Evolutionary conservation across 2,329 filamentous ascomycete genomes (phyloP).

Genomic region (Colletotrichum eleusines): DNA sequence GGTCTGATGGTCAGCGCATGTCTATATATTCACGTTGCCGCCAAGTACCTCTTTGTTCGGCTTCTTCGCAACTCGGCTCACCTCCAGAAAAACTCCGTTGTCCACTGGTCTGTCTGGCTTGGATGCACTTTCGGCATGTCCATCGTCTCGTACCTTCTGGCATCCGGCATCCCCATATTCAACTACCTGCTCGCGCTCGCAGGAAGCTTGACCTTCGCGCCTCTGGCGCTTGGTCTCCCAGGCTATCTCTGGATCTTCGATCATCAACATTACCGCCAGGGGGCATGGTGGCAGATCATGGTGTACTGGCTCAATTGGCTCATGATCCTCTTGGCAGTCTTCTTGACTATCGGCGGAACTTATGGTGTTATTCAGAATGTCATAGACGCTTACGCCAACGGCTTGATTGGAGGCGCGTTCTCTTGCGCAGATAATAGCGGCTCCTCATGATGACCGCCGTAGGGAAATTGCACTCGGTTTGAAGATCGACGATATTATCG

Average conservation of each 20-base stretch:
- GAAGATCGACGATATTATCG: too few relatives aligned
- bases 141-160: conserved; percentile 49
- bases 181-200: conserved; percentile 50
- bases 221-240: conserved; percentile 51
- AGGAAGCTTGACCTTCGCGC: conserved; percentile 52
- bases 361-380: conserved; percentile 63
- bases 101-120: conserved; percentile 54
- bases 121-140: conserved; percentile 49
- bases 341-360: conserved; percentile 56
- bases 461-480: not conserved
- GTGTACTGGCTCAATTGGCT: conserved; percentile 52
- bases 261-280: conserved; percentile 49
- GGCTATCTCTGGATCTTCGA: conserved; percentile 54
- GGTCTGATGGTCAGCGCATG: conserved; percentile 62
- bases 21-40: conserved; percentile 53
- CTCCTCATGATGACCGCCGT: conserved; percentile 43
- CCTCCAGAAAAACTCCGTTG: conserved; percentile 50
- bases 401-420: conserved; percentile 59
- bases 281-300: conserved; percentile 44
- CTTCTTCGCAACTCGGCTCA: conserved; percentile 53
- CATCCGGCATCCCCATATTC: conserved; percentile 52
- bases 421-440: conserved; percentile 61
- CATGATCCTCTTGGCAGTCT: conserved; percentile 52
- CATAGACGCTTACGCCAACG: conserved; percentile 62
- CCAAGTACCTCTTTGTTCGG: conserved; percentile 57